A percentile compares a stretch with the other conserved stretches of the same genome.
These are phyloP conservation scores for Rhodamnia argentea DNA, from an alignment of 345 rosid genomes.

Conservation along the genomic window DNA sequence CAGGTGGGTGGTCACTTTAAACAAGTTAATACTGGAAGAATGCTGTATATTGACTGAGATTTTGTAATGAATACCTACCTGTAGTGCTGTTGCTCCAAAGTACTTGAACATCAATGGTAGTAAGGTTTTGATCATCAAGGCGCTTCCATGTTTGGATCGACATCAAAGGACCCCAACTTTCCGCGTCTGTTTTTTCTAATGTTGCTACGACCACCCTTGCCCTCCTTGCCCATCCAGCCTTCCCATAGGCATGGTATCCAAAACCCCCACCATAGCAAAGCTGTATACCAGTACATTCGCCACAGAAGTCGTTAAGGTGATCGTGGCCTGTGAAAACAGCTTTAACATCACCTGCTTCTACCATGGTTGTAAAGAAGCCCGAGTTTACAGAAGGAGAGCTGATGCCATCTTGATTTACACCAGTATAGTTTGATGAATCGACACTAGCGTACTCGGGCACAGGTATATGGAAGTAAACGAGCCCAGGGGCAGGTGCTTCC, in stretches of 20 bases:
- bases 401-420: conserved; percentile 66
- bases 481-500: conserved; percentile 65
- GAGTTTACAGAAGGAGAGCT: conserved; percentile 70
- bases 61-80: conserved; percentile 32
- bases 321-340: conserved; percentile 89
- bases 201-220: conserved; percentile 62
- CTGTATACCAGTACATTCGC: conserved; percentile 41
- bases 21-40: not conserved
- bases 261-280: conserved; percentile 92
- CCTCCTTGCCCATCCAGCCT: conserved; percentile 85
- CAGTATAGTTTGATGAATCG: conserved; percentile 44
- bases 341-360: conserved; percentile 74
- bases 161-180: conserved; percentile 65
- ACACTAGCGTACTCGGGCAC: conserved; percentile 61
- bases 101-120: conserved; percentile 48
- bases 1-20: too few relatives aligned
- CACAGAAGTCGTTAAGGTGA: conserved; percentile 87
- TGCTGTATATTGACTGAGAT: not conserved
- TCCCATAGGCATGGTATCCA: conserved; percentile 94
- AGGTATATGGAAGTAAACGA: conserved; percentile 83
- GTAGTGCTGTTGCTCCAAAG: conserved; percentile 59
- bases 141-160: conserved; percentile 88
- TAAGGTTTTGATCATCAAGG: conserved; percentile 58
- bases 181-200: conserved; percentile 45
- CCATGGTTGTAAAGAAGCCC: conserved; percentile 77